These are phyloP conservation scores for Nemania sp. DNA, from an alignment of 2,329 filamentous ascomycete genomes.

Conservation along the genomic window DNA sequence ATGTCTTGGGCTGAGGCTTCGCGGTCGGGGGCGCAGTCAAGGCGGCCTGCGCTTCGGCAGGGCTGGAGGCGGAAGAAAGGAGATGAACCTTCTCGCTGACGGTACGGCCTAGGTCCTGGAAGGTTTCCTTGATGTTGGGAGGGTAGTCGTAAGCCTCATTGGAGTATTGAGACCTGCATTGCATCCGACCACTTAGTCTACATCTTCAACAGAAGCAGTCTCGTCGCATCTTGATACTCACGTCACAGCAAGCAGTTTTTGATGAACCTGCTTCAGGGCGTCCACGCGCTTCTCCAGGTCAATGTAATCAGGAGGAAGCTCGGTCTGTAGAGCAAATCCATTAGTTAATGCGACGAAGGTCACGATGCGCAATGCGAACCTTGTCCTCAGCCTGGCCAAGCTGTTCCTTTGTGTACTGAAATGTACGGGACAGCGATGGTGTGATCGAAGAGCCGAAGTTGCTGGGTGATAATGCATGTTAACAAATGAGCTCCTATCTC, in stretches of 20 bases:
- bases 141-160: conserved; percentile 92
- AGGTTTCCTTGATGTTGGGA: conserved; percentile 96
- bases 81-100: conserved; percentile 94
- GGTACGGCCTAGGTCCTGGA: conserved; percentile 92
- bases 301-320: conserved; percentile 95
- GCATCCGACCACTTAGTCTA: conserved; percentile 29
- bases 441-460: conserved; percentile 79
- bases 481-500: conserved; percentile 25
- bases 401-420: conserved; percentile 98
- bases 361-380: conserved; percentile 50
- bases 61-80: conserved; percentile 81
- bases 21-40: conserved; percentile 85
- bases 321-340: conserved; percentile 63
- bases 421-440: conserved; percentile 89
- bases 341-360: not conserved
- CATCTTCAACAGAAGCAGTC: not conserved
- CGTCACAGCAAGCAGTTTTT: conserved; percentile 97
- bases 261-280: conserved; percentile 93
- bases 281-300: conserved; percentile 98
- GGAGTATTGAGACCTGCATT: conserved; percentile 80
- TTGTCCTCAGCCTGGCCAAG: conserved; percentile 94
- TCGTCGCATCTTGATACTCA: conserved; percentile 52
- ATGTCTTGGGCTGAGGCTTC: conserved; percentile 98
- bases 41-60: conserved; percentile 91
- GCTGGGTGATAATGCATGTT: conserved; percentile 38